Base-by-base conservation (phyloP, 75 land plant species). In the Selaginella moellendorffii region DNA sequence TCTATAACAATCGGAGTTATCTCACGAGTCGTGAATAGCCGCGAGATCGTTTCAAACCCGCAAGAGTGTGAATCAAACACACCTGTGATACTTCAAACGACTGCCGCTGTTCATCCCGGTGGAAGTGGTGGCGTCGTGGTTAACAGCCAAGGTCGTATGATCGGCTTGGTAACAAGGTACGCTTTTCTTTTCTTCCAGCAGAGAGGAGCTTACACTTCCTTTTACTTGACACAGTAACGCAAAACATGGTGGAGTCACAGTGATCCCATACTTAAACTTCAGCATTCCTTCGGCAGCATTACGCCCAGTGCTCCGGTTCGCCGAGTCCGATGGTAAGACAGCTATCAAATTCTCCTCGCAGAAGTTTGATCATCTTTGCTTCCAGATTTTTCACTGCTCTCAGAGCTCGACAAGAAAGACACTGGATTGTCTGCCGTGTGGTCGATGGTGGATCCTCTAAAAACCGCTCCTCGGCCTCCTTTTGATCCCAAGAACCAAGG, bases 71-170 rank as follows among this genome's bases (percentile, higher is more conserved):
- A n/a, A n/a, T n/a, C n/a, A n/a, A 19, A 56, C 9, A 56, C 59
- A 21, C 86, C 93, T 30, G 88, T 66, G 52, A 85, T 91, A 88
- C 73, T 91, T 52, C 83, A 87, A 73, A 91, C 97, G 30, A 91
- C 97, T 54, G 97, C 97, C 54, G 84, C 89, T 58, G 93, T 91
- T 0, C 88, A 91, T 81, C 93, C 93, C 53, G 97, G 97, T 54
- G 80, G 81, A 23, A 91, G 97, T 79, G 97, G 97, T 56, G 97
- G 97, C 18, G 93, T 84, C 54, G 84, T 91, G 59, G 82, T 91
- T 20, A 82, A 91, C 84, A 75, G 78, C 62, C 61, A 77, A 62
- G 97, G 97, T 36, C 80, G 53, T 59, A 73, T 91, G 86, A 81
- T 91, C 29, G 93, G 95, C 23, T 78, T 91, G 58, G 83, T 91